Evolutionary conservation across 2,329 filamentous ascomycete species (phyloP).

Genomic region (Exophiala viscosa): DNA sequence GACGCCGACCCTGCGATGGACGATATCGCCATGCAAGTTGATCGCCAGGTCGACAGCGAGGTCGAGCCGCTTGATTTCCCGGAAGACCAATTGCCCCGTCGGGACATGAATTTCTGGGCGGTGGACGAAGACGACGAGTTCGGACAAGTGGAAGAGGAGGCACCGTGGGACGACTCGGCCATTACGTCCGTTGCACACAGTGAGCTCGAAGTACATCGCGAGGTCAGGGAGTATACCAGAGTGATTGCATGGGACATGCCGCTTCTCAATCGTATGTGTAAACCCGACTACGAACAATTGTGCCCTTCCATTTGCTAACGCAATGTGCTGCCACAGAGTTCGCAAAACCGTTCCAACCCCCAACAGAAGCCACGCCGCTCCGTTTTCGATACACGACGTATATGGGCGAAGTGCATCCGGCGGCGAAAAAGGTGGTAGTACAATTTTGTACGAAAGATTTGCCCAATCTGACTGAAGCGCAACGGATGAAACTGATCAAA

Average conservation of each 20-base stretch:
- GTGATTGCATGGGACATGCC: conserved; percentile 96
- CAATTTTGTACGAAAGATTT: conserved; percentile 78
- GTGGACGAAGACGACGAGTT: conserved; percentile 43
- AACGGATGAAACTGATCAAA: conserved; percentile 80
- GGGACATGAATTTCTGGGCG: conserved; percentile 41
- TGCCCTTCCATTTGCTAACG: too few relatives aligned
- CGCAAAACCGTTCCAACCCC: conserved; percentile 73
- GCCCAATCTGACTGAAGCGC: conserved; percentile 51
- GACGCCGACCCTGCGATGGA: conserved; percentile 15
- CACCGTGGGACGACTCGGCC: conserved; percentile 67
- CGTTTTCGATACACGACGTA: conserved; percentile 97
- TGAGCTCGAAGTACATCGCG: conserved; percentile 82
- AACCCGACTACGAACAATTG: not conserved
- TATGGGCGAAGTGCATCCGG: conserved; percentile 89
- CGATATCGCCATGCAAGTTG: conserved; percentile 34
- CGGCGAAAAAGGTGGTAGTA: conserved; percentile 88
- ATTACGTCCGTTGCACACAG: conserved; percentile 78
- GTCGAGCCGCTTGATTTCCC: conserved; percentile 19
- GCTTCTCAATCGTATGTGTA: conserved; percentile 70
- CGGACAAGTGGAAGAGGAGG: conserved; percentile 50
- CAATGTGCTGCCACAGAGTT: conserved; percentile 56
- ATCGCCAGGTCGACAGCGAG: conserved; percentile 33
- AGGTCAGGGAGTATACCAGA: conserved; percentile 82
- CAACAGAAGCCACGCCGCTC: conserved; percentile 63
- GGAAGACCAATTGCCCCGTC: conserved; percentile 3